Base-by-base conservation (phyloP, 164 flowering plant species). In the Liquidambar formosana region DNA sequence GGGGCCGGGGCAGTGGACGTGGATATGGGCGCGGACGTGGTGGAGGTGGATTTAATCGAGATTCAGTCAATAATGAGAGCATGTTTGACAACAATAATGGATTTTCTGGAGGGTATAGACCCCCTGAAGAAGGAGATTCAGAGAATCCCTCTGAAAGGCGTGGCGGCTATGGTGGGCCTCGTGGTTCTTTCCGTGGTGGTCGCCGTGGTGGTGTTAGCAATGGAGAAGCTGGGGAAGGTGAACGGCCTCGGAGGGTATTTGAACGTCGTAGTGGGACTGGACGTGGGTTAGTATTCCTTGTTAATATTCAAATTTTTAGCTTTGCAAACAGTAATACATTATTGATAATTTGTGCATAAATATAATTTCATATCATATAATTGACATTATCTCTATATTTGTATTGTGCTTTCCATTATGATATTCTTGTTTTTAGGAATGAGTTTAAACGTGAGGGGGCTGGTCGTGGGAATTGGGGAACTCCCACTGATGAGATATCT, bases 251-350 rank as follows among this genome's bases (percentile, higher is more conserved):
- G 28, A 79, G 93, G 76, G 63, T 49, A 14, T 83, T 64, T 79
- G 93, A 88, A 27, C 90, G 93, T 9, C 87, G 78, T 6, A 88
- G 90, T 73, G 93, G 93, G 13, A 84, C 88, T 63, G 90, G 88
- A 18, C 84, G 80, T 1, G 93, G 90, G 93, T 88, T 46, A 66
- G 74, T 66, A 41, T 71, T 63, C 28, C 10, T 11, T 61, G 16
- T 5, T 33, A 33, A 33, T 33, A 33, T 33, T 2, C 2, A 33
- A 2, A 33, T 6, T 33, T 33, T 33, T 33, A 33, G 41, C 2
- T 33, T 33, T 33, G 6, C 6, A 6, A 33, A 33, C 41, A 2
- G 41, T 33, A 6, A 33, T 33, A 33, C 41, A 33, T 33, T 2
- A 33, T 33, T 33, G 41, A 33, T 33, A 6, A 33, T 33, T 23